Evolutionary conservation across 2,329 filamentous ascomycete genomes (phyloP).

Genomic region (Ceratocystiopsis brevicomis): DNA sequence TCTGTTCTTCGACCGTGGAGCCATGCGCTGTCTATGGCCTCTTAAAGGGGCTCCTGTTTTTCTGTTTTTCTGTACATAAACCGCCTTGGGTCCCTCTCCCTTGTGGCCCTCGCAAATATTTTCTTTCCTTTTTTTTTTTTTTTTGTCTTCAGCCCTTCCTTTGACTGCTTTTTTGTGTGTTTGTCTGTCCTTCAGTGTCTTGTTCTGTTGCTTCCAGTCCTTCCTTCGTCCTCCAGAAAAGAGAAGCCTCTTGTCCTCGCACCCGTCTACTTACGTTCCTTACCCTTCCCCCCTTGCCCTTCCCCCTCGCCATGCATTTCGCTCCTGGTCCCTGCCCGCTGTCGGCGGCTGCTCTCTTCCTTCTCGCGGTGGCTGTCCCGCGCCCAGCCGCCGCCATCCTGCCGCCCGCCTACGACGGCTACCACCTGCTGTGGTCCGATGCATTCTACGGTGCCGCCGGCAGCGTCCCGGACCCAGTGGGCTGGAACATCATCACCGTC

Average conservation of each 20-base stretch:
- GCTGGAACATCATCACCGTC: slow-evolving; percentile 30
- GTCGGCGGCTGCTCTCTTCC: too few species aligned
- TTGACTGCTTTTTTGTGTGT: not conserved
- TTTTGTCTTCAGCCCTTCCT: not conserved
- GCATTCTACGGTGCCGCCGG: slow-evolving; percentile 21
- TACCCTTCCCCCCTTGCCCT: too few species aligned
- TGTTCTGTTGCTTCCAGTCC: not conserved
- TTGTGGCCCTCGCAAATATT: too few species aligned
- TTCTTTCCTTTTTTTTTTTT: not conserved
- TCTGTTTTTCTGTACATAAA: too few species aligned
- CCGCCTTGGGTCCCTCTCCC: too few species aligned
- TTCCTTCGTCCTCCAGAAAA: not conserved
- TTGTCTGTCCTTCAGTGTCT: not conserved
- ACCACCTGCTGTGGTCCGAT: slow-evolving; percentile 24
- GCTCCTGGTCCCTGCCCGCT: too few species aligned
- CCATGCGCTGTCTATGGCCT: too few species aligned
- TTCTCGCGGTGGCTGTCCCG: not conserved
- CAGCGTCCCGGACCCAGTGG: slow-evolving; percentile 14
- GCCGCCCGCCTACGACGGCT: slow-evolving; percentile 21
- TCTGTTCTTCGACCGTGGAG: too few species aligned
- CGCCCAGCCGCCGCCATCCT: slow-evolving; percentile 18
- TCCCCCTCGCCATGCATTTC: too few species aligned
- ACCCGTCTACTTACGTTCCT: too few species aligned
- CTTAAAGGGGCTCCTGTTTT: too few species aligned
- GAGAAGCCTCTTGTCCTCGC: not conserved